Conservation (phyloP, 306 rosid species). For the Prunus kanzakura region DNA sequence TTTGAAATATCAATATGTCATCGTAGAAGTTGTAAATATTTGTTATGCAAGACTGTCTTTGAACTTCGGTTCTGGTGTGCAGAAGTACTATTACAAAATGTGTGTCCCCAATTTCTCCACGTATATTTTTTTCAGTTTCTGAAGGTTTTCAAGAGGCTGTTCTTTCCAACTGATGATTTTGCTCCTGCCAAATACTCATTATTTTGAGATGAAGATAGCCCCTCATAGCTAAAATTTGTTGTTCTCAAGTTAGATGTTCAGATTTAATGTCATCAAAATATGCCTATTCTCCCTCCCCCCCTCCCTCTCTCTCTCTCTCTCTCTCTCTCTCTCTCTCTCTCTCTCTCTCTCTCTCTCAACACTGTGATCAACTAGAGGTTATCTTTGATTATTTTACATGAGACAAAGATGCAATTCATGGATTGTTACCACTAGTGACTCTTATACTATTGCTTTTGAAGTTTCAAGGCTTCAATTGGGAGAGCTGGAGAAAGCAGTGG, state of each 20-base stretch:
- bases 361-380: background rate
- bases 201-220: background rate
- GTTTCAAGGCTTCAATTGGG: conserved; percentile 90
- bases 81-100: background rate
- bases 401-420: background rate
- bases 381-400: background rate
- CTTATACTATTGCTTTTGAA: conserved; percentile 24
- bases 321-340: background rate
- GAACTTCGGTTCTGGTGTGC: background rate
- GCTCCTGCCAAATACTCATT: background rate
- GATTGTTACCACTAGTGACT: conserved; percentile 12
- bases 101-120: background rate
- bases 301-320: no score
- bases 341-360: background rate
- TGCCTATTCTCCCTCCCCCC: background rate
- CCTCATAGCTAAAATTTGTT: no score
- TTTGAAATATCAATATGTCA: background rate
- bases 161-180: background rate
- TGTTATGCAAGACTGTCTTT: background rate
- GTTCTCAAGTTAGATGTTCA: background rate
- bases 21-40: background rate
- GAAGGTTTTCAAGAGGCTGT: background rate
- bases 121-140: no score
- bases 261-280: background rate
- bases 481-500: conserved; percentile 83